A percentile compares a stretch with the other conserved stretches of the same genome.
Evolutionary conservation across 2,329 filamentous ascomycete species (phyloP).

Genomic region (Fusarium subtropicale): DNA sequence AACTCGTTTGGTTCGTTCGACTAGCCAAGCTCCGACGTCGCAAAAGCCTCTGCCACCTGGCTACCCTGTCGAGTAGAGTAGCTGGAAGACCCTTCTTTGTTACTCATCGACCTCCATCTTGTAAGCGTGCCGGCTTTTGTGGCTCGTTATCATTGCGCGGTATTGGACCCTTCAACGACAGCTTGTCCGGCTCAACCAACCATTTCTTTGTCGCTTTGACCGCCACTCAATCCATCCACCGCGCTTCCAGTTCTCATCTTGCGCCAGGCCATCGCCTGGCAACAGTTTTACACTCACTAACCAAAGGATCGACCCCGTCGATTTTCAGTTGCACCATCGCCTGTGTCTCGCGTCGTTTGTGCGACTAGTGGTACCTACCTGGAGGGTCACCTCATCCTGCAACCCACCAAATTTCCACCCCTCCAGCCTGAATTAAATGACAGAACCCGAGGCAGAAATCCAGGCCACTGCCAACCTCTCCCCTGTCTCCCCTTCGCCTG

Average conservation of each 20-base stretch:
- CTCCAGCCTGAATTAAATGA: constrained; percentile 55
- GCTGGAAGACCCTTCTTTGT: constrained; percentile 10
- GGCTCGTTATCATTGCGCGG: constrained; percentile 14
- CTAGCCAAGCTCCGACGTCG: constrained; percentile 46
- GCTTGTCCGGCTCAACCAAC: constrained; percentile 18
- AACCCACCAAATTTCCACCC: constrained; percentile 30
- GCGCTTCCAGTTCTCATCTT: constrained; percentile 26
- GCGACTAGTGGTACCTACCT: constrained; percentile 31
- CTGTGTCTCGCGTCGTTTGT: constrained; percentile 35
- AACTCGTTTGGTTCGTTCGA: constrained; percentile 36
- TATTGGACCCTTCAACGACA: background rate
- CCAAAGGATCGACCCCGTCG: constrained; percentile 29
- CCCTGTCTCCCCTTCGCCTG: constrained; percentile 62
- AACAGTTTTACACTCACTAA: constrained; percentile 39
- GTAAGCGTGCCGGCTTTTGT: constrained; percentile 25
- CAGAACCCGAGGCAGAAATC: constrained; percentile 57
- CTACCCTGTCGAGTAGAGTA: constrained; percentile 31
- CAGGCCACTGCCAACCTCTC: constrained; percentile 66
- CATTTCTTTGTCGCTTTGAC: constrained; percentile 21
- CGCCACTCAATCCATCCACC: constrained; percentile 27
- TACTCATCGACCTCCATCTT: constrained; percentile 16
- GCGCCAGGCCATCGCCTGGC: constrained; percentile 39
- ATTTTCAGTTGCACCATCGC: constrained; percentile 33
- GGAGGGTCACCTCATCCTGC: constrained; percentile 31
- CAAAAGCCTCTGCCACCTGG: constrained; percentile 33